Base-by-base conservation (phyloP, 441 rosid genomes). In the Populus hybrid region DNA sequence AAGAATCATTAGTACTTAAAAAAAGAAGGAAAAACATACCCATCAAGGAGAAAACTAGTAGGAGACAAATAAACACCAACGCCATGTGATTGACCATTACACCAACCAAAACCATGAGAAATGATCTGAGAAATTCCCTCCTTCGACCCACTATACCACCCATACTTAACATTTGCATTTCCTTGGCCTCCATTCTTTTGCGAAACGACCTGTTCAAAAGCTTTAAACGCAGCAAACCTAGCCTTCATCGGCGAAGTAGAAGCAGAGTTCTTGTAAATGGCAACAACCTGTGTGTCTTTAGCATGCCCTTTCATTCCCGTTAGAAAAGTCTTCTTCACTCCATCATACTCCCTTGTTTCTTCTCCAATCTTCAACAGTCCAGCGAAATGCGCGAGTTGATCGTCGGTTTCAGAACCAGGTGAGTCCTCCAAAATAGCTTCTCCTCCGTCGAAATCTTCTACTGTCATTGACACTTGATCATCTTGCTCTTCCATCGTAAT, bases 41-140 rank as follows among this genome's bases (percentile, higher is more conserved):
- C 11, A n/a, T 64, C 28, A 64, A 64, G 26, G 67, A 64, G 67
- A 64, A 9, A 24, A 9, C 3, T 64, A 24, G 28, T 21, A 64
- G 67, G 67, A 64, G 67, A n/a, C 67, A 64, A 24, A 64, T 64
- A 64, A 64, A 64, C 9, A 21, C 67, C 67, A 64, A 64, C 16
- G 26, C 67, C 67, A 64, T 64, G 67, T 4, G 67, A 21, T 23
- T 64, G 56, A 45, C 56, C 56, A 45, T 45, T 45, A 45, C 18
- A 45, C 18, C 6, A 3, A 45, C 2, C 56, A 45, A 45, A 45
- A 45, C 56, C 56, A 45, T 45, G 56, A 45, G 56, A 45, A 45
- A 45, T 14, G 56, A 45, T 45, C 18, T 45, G 56, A 45, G 20
- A 11, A 45, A 45, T 45, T 12, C 4, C 56, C 20, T 45, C 56